Evolutionary conservation across 1,284 basidiomycete genomes (phyloP).

Genomic region (Takashimella koratensis): DNA sequence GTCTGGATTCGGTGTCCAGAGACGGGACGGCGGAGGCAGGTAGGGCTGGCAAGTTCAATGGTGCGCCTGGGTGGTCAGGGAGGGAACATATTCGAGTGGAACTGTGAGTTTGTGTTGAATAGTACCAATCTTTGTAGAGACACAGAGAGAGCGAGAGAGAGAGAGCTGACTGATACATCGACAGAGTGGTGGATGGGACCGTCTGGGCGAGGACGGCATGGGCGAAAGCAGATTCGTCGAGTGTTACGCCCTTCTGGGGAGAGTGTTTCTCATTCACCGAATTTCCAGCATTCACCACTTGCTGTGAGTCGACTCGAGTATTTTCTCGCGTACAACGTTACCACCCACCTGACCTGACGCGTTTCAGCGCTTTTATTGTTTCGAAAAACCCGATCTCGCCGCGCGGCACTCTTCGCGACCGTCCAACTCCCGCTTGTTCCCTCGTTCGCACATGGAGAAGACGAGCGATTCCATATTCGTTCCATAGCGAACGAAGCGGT

Average conservation of each 20-base stretch:
- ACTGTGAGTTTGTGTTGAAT: slow-evolving; percentile 20
- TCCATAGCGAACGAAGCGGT: slow-evolving; percentile 11
- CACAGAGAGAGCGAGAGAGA: too few species aligned
- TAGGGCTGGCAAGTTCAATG: slow-evolving; percentile 1
- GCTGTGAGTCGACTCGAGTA: slow-evolving; percentile 22
- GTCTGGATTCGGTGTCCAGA: neutral
- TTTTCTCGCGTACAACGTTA: too few species aligned
- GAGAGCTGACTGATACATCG: too few species aligned
- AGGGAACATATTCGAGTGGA: slow-evolving; percentile 22
- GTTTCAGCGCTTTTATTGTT: slow-evolving; percentile 7
- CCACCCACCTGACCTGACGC: neutral
- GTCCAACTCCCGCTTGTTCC: slow-evolving; percentile 25
- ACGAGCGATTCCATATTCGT: slow-evolving; percentile 31
- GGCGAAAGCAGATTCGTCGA: slow-evolving; percentile 18
- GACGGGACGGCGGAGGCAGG: neutral
- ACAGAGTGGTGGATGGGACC: neutral
- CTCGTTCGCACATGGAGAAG: slow-evolving; percentile 15
- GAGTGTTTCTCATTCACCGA: slow-evolving; percentile 22
- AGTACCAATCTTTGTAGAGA: too few species aligned
- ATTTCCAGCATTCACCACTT: slow-evolving; percentile 16
- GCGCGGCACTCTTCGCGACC: slow-evolving; percentile 17
- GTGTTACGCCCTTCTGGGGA: slow-evolving; percentile 28
- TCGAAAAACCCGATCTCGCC: slow-evolving; percentile 6
- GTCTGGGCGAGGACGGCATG: slow-evolving; percentile 25
- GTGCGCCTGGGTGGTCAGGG: slow-evolving; percentile 18